Evolutionary conservation across 2,329 filamentous ascomycete species (phyloP).

Genomic region (Fusarium sp.): DNA sequence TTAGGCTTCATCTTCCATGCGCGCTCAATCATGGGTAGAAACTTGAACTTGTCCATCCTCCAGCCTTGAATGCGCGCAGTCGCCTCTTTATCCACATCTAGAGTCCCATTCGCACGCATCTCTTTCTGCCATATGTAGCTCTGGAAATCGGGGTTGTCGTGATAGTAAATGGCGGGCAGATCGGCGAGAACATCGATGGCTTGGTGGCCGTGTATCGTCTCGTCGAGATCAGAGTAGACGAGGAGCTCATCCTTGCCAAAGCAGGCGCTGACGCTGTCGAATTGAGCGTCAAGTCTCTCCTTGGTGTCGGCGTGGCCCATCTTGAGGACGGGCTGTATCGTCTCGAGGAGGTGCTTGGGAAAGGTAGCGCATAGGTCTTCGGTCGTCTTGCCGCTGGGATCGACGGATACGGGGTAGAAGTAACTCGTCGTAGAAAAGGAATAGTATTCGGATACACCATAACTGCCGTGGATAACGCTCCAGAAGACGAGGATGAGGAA

Average conservation of each 20-base stretch:
- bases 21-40: slow-evolving; percentile 68
- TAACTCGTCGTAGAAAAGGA: slow-evolving; percentile 51
- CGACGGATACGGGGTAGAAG: slow-evolving; percentile 52
- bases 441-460: slow-evolving; percentile 50
- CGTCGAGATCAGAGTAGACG: slow-evolving; percentile 67
- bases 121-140: slow-evolving; percentile 60
- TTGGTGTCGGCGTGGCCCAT: slow-evolving; percentile 53
- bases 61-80: slow-evolving; percentile 60
- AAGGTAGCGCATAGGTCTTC: slow-evolving; percentile 53
- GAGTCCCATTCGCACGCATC: slow-evolving; percentile 54
- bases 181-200: slow-evolving; percentile 63
- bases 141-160: slow-evolving; percentile 56
- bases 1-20: slow-evolving; percentile 63
- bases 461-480: slow-evolving; percentile 45
- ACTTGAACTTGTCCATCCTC: slow-evolving; percentile 71
- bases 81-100: slow-evolving; percentile 51
- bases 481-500: slow-evolving; percentile 48
- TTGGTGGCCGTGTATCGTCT: slow-evolving; percentile 60
- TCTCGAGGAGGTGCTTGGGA: slow-evolving; percentile 52
- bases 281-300: slow-evolving; percentile 58
- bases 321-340: slow-evolving; percentile 55
- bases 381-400: slow-evolving; percentile 45
- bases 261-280: slow-evolving; percentile 68
- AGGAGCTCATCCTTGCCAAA: slow-evolving; percentile 60
- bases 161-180: slow-evolving; percentile 59